Evolutionary conservation across 305 asterid species (phyloP).

Genomic region (Withania somnifera): DNA sequence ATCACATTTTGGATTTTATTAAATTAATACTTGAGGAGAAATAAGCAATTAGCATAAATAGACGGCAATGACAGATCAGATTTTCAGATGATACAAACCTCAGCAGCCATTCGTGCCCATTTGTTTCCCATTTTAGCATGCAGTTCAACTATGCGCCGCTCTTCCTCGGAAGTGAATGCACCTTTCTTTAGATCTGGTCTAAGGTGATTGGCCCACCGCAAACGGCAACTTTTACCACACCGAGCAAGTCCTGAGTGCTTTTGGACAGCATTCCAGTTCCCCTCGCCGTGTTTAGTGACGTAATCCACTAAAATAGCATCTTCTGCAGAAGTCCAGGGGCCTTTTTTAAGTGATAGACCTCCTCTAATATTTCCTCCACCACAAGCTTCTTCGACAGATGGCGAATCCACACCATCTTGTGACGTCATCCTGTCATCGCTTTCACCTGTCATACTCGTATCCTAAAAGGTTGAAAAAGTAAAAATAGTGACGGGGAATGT

Average conservation of each 20-base stretch:
- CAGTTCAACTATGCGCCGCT: conserved; percentile 47
- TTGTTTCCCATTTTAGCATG: conserved; percentile 75
- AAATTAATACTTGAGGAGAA: neutral
- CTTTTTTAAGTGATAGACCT: conserved; percentile 44
- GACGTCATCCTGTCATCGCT: conserved; percentile 31
- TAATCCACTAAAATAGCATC: conserved; percentile 56
- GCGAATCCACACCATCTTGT: conserved; percentile 16
- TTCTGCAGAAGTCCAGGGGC: conserved; percentile 71
- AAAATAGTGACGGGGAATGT: neutral
- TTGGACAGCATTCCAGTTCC: conserved; percentile 82
- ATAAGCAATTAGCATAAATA: neutral
- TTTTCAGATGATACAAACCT: conserved; percentile 28
- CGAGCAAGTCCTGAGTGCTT: conserved; percentile 70
- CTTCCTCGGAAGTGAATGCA: conserved; percentile 57
- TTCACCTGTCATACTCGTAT: conserved; percentile 32
- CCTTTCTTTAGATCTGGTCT: conserved; percentile 68
- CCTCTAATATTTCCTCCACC: conserved; percentile 35
- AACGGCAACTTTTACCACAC: conserved; percentile 81
- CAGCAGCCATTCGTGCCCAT: conserved; percentile 87
- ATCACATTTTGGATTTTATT: neutral
- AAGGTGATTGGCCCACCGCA: conserved; percentile 83
- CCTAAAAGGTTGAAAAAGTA: conserved; percentile 9
- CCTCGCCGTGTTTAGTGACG: conserved; percentile 60
- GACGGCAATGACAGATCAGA: neutral
- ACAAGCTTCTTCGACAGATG: conserved; percentile 31